A percentile compares a stretch with the other conserved stretches of the same genome.
These are phyloP conservation scores for Xylariaceae sp. DNA, from an alignment of 2,329 filamentous ascomycete species.

Conservation along the genomic window DNA sequence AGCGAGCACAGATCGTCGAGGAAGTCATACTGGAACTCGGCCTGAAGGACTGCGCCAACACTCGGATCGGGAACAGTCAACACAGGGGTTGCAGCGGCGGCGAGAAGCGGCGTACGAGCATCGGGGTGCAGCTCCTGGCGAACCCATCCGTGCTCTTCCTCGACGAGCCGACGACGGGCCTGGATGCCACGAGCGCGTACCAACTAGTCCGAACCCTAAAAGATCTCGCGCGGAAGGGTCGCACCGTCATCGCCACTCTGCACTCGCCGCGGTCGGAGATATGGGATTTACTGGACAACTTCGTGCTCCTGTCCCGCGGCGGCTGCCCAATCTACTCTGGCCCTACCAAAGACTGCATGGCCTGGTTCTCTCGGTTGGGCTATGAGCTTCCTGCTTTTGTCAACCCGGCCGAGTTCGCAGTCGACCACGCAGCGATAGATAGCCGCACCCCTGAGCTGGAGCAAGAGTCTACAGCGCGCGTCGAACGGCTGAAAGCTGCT, in stretches of 20 bases:
- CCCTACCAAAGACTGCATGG: constrained; percentile 48
- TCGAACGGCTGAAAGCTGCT: constrained; percentile 53
- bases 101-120: constrained; percentile 70
- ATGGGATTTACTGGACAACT: constrained; percentile 69
- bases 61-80: constrained; percentile 63
- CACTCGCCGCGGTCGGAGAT: constrained; percentile 77
- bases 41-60: constrained; percentile 71
- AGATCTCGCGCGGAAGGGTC: constrained; percentile 58
- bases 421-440: constrained; percentile 70
- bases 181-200: constrained; percentile 72
- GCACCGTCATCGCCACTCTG: constrained; percentile 69
- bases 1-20: constrained; percentile 61
- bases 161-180: constrained; percentile 72
- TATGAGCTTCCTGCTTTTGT: constrained; percentile 63
- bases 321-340: constrained; percentile 62
- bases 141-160: constrained; percentile 74
- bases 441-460: constrained; percentile 65
- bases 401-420: constrained; percentile 71
- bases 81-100: constrained; percentile 75
- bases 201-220: constrained; percentile 69
- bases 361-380: constrained; percentile 58
- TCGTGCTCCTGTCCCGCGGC: constrained; percentile 63
- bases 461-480: constrained; percentile 50
- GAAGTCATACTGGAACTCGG: constrained; percentile 72
- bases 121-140: constrained; percentile 72